These are phyloP conservation scores for Fusarium mangiferae DNA, from an alignment of 2,329 filamentous ascomycete species.

Conservation along the genomic window DNA sequence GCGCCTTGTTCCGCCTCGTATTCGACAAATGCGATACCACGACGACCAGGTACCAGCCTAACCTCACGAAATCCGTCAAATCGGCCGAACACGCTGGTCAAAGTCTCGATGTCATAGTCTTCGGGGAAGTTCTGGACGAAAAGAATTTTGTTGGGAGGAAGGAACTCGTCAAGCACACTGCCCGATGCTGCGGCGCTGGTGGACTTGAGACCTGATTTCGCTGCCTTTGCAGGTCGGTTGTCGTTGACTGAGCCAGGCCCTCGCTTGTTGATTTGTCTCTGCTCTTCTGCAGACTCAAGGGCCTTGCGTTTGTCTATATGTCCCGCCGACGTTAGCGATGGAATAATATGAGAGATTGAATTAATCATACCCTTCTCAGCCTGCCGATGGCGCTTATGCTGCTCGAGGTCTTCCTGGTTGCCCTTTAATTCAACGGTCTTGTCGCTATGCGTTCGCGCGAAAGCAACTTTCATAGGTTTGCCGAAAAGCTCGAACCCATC, in stretches of 20 bases:
- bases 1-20: constrained; percentile 92
- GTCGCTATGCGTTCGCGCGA: constrained; percentile 86
- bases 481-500: constrained; percentile 94
- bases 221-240: constrained; percentile 73
- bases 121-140: constrained; percentile 94
- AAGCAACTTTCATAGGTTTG: constrained; percentile 86
- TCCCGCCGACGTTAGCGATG: background rate
- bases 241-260: constrained; percentile 58
- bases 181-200: constrained; percentile 73
- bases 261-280: constrained; percentile 81
- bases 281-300: constrained; percentile 79
- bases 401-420: constrained; percentile 83
- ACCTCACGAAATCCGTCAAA: constrained; percentile 97
- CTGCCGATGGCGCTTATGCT: constrained; percentile 83
- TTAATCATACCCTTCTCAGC: constrained; percentile 83
- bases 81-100: constrained; percentile 83
- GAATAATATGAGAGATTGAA: no score
- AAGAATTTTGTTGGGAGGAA: constrained; percentile 96
- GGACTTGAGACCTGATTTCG: constrained; percentile 76
- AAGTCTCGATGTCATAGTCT: constrained; percentile 81
- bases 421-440: constrained; percentile 81
- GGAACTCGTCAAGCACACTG: constrained; percentile 95
- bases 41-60: constrained; percentile 84
- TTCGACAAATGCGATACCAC: constrained; percentile 94
- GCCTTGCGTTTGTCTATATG: constrained; percentile 81